A percentile compares a stretch with the other conserved stretches of the same genome.
phyloP scores from a whole-genome alignment of 2,329 filamentous ascomycete species.

The Penicillium sp. region DNA sequence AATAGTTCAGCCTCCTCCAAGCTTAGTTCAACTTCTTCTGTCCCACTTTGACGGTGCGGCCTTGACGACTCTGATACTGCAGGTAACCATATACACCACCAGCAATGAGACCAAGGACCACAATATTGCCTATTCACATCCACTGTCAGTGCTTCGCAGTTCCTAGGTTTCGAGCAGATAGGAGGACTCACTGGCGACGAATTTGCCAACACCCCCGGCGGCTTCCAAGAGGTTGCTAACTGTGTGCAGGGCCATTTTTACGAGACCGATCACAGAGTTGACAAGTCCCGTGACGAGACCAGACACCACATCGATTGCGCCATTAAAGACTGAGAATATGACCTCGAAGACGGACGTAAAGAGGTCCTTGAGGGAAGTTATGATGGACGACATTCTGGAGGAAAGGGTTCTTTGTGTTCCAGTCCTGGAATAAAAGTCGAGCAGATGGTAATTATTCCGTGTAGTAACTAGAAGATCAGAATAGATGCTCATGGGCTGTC shows the following conservation, averaged over 20 bases:
- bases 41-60: conserved; percentile 12
- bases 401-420: not conserved
- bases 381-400: conserved; percentile 19
- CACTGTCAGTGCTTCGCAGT: not conserved
- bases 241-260: conserved; percentile 1
- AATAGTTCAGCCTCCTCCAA: not conserved
- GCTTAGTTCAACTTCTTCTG: conserved; percentile 21
- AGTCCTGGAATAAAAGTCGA: not conserved
- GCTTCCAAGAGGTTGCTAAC: conserved; percentile 11
- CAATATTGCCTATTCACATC: conserved; percentile 17
- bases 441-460: not conserved
- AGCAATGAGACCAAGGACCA: conserved; percentile 17
- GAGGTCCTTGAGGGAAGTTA: conserved; percentile 22
- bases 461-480: not conserved
- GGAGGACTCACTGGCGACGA: conserved; percentile 18
- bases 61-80: conserved; percentile 16
- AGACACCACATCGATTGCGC: conserved; percentile 7
- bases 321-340: conserved; percentile 17
- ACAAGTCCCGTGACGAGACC: conserved; percentile 6
- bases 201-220: conserved; percentile 19
- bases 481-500: not conserved
- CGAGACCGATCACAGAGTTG: conserved; percentile 7
- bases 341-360: conserved; percentile 21
- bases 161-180: too few relatives aligned
- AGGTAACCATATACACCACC: conserved; percentile 16